Conservation (phyloP, 495 filamentous ascomycete species). For the Poronia punctata region DNA sequence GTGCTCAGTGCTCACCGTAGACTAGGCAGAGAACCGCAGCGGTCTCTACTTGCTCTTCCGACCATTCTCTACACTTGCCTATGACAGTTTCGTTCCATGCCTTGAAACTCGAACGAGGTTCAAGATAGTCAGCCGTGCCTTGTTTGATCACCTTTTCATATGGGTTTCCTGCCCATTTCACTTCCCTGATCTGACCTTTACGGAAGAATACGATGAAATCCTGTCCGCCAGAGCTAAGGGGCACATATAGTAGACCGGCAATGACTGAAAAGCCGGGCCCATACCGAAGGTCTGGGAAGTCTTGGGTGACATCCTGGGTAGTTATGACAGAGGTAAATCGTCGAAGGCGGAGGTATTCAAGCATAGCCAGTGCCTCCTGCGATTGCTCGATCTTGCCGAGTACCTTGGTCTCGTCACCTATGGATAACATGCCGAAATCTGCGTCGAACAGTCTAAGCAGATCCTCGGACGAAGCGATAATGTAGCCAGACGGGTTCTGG, state of each 20-base stretch:
- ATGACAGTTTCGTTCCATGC: conserved; percentile 70
- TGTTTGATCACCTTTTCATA: conserved; percentile 70
- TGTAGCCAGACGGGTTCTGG: conserved; percentile 83
- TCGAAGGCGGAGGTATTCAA: conserved; percentile 79
- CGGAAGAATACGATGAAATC: conserved; percentile 95
- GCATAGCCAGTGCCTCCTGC: conserved; percentile 77
- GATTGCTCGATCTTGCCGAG: conserved; percentile 66
- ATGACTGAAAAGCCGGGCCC: conserved; percentile 71
- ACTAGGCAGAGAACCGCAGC: conserved; percentile 84
- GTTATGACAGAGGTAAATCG: conserved; percentile 69
- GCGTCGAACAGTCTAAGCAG: conserved; percentile 79
- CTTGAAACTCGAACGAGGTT: conserved; percentile 71
- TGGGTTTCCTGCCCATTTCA: conserved; percentile 91
- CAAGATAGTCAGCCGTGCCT: conserved; percentile 63
- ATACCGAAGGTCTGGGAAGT: conserved; percentile 81
- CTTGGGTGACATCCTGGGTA: conserved; percentile 67
- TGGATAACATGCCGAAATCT: conserved; percentile 81
- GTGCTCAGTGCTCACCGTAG: conserved; percentile 62
- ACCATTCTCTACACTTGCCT: conserved; percentile 70
- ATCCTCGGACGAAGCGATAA: conserved; percentile 86
- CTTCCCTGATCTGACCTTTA: conserved; percentile 66
- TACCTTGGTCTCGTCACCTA: conserved; percentile 82
- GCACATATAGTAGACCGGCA: conserved; percentile 78
- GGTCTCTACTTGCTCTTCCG: conserved; percentile 71
- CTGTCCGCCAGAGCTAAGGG: conserved; percentile 63